phyloP scores from a whole-genome alignment of 1,139 yeast genomes.

The Yamadazyma buinensis region DNA sequence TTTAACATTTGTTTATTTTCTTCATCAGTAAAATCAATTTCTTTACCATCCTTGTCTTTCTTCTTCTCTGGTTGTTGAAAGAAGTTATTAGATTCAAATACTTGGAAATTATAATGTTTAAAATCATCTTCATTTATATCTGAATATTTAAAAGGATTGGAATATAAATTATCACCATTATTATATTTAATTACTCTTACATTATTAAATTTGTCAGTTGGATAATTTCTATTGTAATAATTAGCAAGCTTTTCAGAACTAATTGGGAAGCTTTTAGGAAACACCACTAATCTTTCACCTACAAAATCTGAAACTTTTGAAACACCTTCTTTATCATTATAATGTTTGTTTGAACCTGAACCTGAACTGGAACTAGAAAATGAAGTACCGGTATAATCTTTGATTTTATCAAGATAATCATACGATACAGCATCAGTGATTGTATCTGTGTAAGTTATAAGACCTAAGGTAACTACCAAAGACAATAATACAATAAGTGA shows the following conservation, averaged over 20 bases:
- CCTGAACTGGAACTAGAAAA: too few species aligned
- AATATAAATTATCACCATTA: slow-evolving; percentile 4
- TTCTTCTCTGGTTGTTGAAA: slow-evolving; percentile 4
- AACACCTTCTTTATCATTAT: too few species aligned
- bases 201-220: neutral
- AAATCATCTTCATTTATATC: neutral
- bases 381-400: too few species aligned
- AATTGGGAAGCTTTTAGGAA: slow-evolving; percentile 13
- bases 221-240: slow-evolving; percentile 7
- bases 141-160: neutral
- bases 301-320: neutral
- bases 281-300: slow-evolving; percentile 8
- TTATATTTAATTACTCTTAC: slow-evolving; percentile 8
- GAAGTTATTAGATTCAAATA: slow-evolving; percentile 8
- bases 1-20: neutral
- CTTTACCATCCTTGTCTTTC: neutral
- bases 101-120: slow-evolving; percentile 9
- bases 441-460: too few species aligned
- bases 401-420: too few species aligned
- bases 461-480: too few species aligned
- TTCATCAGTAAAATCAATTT: neutral
- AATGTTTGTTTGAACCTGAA: too few species aligned
- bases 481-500: too few species aligned
- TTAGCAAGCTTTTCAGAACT: slow-evolving; percentile 4
- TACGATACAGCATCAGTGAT: too few species aligned